Evolutionary conservation across 225 moss, liverwort and hornwort species (phyloP).

Genomic region (Ulota crispa): DNA sequence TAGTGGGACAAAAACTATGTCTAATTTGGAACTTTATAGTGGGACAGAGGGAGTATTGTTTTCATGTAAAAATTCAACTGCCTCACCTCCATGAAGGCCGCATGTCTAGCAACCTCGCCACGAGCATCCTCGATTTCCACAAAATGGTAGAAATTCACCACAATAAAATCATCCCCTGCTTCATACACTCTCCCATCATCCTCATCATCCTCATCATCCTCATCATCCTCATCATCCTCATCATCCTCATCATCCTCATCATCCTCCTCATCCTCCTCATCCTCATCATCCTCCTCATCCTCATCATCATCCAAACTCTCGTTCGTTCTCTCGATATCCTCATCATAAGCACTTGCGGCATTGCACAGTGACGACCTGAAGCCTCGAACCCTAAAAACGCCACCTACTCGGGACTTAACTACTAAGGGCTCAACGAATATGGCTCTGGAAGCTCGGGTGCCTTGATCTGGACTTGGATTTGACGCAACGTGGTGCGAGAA

Average conservation of each 20-base stretch:
- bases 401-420: constrained; percentile 3
- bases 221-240: constrained; percentile 35
- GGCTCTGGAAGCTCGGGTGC: not conserved
- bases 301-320: constrained; percentile 30
- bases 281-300: constrained; percentile 35
- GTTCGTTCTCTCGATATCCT: constrained; percentile 5
- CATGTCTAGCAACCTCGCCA: constrained; percentile 67
- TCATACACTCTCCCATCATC: constrained; percentile 27
- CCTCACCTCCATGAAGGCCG: constrained; percentile 73
- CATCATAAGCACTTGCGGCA: constrained; percentile 21
- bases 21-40: too few species aligned
- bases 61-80: not conserved
- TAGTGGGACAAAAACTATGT: too few species aligned
- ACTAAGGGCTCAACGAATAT: constrained; percentile 6
- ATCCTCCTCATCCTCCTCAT: constrained; percentile 30
- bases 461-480: not conserved
- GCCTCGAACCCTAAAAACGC: constrained; percentile 15
- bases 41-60: too few species aligned
- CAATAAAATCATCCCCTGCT: constrained; percentile 47
- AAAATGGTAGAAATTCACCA: constrained; percentile 93
- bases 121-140: constrained; percentile 74
- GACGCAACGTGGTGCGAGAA: constrained; percentile 5
- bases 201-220: constrained; percentile 30
- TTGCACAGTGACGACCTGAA: constrained; percentile 19
- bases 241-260: constrained; percentile 30